Base-by-base conservation (phyloP, 805 yeast species). In the Metschnikowia hibisci region DNA sequence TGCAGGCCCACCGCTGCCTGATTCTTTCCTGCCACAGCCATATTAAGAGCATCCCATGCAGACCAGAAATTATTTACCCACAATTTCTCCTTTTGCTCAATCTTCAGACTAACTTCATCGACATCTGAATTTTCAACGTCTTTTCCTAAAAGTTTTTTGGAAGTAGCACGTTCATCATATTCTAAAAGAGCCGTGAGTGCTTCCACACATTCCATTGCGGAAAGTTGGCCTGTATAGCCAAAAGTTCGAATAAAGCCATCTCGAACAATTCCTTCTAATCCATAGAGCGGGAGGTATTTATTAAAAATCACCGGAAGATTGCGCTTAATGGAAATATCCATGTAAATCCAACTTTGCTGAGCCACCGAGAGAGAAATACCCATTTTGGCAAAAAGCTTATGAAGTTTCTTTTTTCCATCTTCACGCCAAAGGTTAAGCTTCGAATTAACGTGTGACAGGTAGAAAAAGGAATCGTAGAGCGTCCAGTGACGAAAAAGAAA, bases 121-220 rank as follows among this genome's bases (percentile, higher is more conserved):
- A 57, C 60, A 22, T 54, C 59, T 20, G 53, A 46, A 18, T 32
- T 32, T 29, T 31, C 54, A 44, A 32, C 42, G 26, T 32, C 52
- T 45, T 30, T 46, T 39, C 14, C 48, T 6, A 52, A 58, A 27
- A 57, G 57, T 34, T 61, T 56, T 12, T 54, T 55, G 3, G 46
- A 48, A 4, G 59, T 46, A 11, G 52, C 50, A n/a, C 56, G 46
- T 39, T 55, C 48, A 29, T 50, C 52, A 11, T 47, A 50, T 35
- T 93, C 97, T 18, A 93, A 66, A 41, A 91, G 62, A 2, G 98
- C 96, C 3, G 89, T 78, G 7, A 93, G 66, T 0, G 96, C 78
- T 57, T 93, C 97, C 3, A 87, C 96, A 57, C 84, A 88, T 61
- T 93, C 99, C 63, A 88, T 86, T 0, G 98, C 98, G 30, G 95